Conservation (phyloP, 1,139 yeast species). For the Suhomyces ambrosiae region DNA sequence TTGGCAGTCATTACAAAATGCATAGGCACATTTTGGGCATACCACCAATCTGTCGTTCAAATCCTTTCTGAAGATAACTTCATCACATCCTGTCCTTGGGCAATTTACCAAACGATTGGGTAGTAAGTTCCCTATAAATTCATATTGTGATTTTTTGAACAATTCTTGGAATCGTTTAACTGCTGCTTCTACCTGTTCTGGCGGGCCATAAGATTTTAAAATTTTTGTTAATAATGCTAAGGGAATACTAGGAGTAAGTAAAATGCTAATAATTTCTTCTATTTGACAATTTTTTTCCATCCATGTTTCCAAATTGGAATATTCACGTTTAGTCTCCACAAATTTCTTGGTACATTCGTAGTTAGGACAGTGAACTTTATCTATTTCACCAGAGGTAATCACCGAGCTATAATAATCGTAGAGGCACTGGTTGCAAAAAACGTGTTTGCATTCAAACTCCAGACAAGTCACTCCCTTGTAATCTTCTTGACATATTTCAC, state of each 20-base stretch:
- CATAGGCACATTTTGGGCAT: slow-evolving; percentile 55
- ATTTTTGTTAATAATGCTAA: slow-evolving; percentile 31
- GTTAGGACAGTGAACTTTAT: slow-evolving; percentile 62
- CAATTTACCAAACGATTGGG: slow-evolving; percentile 57
- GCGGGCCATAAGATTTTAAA: slow-evolving; percentile 19
- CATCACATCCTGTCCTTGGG: slow-evolving; percentile 48
- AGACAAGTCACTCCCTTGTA: slow-evolving; percentile 51
- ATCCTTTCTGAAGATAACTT: slow-evolving; percentile 49
- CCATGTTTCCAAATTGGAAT: slow-evolving; percentile 26
- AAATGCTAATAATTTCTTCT: slow-evolving; percentile 15
- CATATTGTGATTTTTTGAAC: slow-evolving; percentile 43
- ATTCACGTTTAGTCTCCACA: slow-evolving; percentile 21
- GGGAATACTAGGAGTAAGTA: slow-evolving; percentile 44
- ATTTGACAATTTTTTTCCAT: slow-evolving; percentile 18
- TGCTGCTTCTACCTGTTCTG: slow-evolving; percentile 20
- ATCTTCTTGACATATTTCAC: slow-evolving; percentile 62
- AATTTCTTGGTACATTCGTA: slow-evolving; percentile 44
- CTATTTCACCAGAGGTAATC: slow-evolving; percentile 54
- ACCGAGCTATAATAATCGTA: slow-evolving; percentile 45
- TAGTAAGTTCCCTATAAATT: slow-evolving; percentile 44
- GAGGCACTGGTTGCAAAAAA: slow-evolving; percentile 56
- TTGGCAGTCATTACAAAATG: slow-evolving; percentile 61
- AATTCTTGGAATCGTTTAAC: slow-evolving; percentile 43
- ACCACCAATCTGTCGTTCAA: slow-evolving; percentile 55
- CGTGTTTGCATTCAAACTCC: slow-evolving; percentile 52